Base-by-base conservation (phyloP, 2,329 filamentous ascomycete genomes). In the Monosporascus ibericus region DNA sequence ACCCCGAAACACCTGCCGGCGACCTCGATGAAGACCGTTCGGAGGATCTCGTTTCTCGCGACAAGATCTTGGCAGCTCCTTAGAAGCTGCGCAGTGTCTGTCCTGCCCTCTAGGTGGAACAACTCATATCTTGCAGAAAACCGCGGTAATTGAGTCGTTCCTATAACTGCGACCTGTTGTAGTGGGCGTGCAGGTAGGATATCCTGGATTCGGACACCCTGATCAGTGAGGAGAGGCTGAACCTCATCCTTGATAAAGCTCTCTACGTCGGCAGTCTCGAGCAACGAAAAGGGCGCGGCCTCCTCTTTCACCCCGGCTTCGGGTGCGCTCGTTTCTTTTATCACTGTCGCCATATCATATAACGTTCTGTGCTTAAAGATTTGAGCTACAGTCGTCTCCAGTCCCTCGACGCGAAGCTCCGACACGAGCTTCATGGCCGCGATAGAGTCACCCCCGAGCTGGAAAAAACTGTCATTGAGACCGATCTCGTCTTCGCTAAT, bases 101-200 rank as follows among this genome's bases (percentile, higher is more conserved):
- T 69, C 0, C 60, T 56, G 0, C 72, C 74, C 24, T 81, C 75
- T 50, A 88, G 78, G 65, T 82, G 81, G 65, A 88, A 81, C 53
- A 84, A 73, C 55, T 83, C 82, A 61, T 88, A 87, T 15, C 83
- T 79, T 1, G 81, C 68, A 0, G 83, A 86, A 61, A 80, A 85
- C 2, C 84, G 76, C 4, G 83, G 83, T 3, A 75, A 68, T 17
- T 78, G 68, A 2, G 80, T 73, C 0, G 83, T 86, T 22, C 75
- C 82, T 54, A 72, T 73, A 40, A 87, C 75, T 15, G 82, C 82
- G 20, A 85, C 71, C 39, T 78, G 73, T 59, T 86, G 83, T 2
- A 84, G 70, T 4, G 81, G 81, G 0, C 81, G 75, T 1, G 79
- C 74, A 2, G 83, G 84, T 2, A 84, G 71, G 2, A 85, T 74